A percentile compares a stretch with the other conserved stretches of the same genome.
phyloP scores from a whole-genome alignment of 140 eudicot genomes.

The Stevia rebaudiana region DNA sequence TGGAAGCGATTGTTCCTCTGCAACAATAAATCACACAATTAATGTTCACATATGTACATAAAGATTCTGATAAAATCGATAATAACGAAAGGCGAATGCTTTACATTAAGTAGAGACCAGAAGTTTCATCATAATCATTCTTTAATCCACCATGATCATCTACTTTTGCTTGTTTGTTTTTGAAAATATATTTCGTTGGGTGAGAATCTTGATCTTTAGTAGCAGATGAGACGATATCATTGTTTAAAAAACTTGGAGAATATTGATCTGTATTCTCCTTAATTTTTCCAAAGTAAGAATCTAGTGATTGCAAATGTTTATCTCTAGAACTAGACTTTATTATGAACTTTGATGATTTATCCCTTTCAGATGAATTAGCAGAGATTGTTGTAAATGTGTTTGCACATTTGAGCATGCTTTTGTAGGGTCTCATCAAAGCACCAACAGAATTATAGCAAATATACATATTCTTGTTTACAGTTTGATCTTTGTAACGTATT shows the following conservation, averaged over 20 bases:
- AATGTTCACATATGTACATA: neutral
- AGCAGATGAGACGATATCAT: slow-evolving; percentile 8
- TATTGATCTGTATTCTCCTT: slow-evolving; percentile 25
- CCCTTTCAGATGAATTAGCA: slow-evolving; percentile 23
- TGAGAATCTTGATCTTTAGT: slow-evolving; percentile 15
- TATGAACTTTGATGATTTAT: slow-evolving; percentile 23
- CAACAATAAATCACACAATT: slow-evolving; percentile 24
- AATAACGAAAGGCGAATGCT: neutral
- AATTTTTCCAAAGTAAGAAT: slow-evolving; percentile 52
- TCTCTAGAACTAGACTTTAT: slow-evolving; percentile 35
- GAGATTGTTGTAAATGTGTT: slow-evolving; percentile 25
- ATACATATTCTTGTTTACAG: slow-evolving; percentile 7
- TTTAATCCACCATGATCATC: slow-evolving; percentile 25
- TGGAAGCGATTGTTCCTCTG: slow-evolving; percentile 70
- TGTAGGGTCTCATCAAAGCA: slow-evolving; percentile 8
- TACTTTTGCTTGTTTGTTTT: slow-evolving; percentile 13
- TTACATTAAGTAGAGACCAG: slow-evolving; percentile 70
- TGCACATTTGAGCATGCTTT: slow-evolving; percentile 19
- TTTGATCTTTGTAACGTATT: slow-evolving; percentile 25
- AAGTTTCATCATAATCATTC: slow-evolving; percentile 38
- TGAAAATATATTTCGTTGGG: slow-evolving; percentile 11
- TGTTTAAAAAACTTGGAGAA: slow-evolving; percentile 14
- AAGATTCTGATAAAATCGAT: neutral
- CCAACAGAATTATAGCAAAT: slow-evolving; percentile 17
- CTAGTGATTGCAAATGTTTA: slow-evolving; percentile 52